A percentile compares a stretch with the other conserved stretches of the same genome.
Evolutionary conservation across 345 rosid species (phyloP).

Genomic region (Gossypium australe): DNA sequence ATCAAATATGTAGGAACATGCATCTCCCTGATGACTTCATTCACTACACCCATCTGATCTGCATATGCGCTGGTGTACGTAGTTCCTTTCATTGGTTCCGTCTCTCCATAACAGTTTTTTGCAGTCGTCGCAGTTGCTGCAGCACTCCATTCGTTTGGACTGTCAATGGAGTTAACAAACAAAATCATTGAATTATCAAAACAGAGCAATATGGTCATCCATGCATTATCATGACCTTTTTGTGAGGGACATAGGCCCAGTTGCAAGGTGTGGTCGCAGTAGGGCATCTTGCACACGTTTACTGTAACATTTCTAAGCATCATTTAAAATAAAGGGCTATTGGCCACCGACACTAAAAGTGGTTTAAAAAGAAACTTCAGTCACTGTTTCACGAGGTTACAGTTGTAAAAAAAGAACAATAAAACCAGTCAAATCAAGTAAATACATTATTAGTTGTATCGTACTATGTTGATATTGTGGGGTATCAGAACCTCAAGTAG

Average conservation of each 20-base stretch:
- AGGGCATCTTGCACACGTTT: not conserved
- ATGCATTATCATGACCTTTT: slow-evolving; percentile 6
- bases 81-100: slow-evolving; percentile 48
- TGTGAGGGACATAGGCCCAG: not conserved
- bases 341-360: slow-evolving; percentile 13
- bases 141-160: slow-evolving; percentile 74
- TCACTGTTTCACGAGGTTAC: not conserved
- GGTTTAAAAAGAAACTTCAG: not conserved
- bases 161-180: slow-evolving; percentile 18
- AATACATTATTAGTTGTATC: not conserved
- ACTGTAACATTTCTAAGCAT: not conserved
- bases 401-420: not conserved
- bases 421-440: not conserved
- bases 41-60: slow-evolving; percentile 59
- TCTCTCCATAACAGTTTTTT: slow-evolving; percentile 79
- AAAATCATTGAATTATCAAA: not conserved
- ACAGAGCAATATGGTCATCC: not conserved
- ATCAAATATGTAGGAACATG: slow-evolving; percentile 47
- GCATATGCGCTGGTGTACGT: slow-evolving; percentile 49
- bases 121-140: slow-evolving; percentile 34
- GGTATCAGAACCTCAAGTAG: not conserved
- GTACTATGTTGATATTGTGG: not conserved
- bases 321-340: not conserved
- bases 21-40: slow-evolving; percentile 52
- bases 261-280: not conserved